A percentile compares a stretch with the other conserved stretches of the same genome.
Evolutionary conservation across 495 filamentous ascomycete species (phyloP).

Genomic region (Penicillium malachiteum): DNA sequence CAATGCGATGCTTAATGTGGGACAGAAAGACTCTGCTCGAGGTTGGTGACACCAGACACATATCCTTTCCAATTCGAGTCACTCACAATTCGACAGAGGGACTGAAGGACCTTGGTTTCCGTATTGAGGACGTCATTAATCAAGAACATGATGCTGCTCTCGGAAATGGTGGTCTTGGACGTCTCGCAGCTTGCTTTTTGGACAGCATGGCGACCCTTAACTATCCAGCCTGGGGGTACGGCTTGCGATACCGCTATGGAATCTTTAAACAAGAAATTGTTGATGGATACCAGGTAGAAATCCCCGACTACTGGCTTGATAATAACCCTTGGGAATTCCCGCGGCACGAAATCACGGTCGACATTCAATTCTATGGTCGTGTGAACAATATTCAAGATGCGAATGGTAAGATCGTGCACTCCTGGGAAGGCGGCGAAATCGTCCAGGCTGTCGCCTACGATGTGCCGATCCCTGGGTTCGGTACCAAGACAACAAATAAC

Average conservation of each 20-base stretch:
- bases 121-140: constrained; percentile 90
- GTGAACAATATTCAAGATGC: constrained; percentile 73
- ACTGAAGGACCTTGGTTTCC: constrained; percentile 85
- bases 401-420: constrained; percentile 65
- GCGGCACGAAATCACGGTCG: constrained; percentile 88
- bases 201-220: constrained; percentile 94
- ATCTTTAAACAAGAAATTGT: constrained; percentile 99
- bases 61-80: neutral
- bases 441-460: constrained; percentile 94
- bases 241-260: constrained; percentile 90
- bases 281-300: constrained; percentile 94
- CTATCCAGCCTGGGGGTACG: constrained; percentile 96
- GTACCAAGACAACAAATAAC: constrained; percentile 91
- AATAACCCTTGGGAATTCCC: constrained; percentile 99
- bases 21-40: constrained; percentile 79
- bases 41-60: constrained; percentile 41
- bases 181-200: constrained; percentile 93
- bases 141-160: constrained; percentile 97
- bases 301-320: constrained; percentile 98
- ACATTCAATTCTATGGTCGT: constrained; percentile 92
- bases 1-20: constrained; percentile 97
- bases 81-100: constrained; percentile 55
- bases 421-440: constrained; percentile 91
- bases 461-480: constrained; percentile 89
- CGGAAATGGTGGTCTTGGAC: constrained; percentile 92